phyloP scores from a whole-genome alignment of 208 protist species.

The Trichomonas gallinae region DNA sequence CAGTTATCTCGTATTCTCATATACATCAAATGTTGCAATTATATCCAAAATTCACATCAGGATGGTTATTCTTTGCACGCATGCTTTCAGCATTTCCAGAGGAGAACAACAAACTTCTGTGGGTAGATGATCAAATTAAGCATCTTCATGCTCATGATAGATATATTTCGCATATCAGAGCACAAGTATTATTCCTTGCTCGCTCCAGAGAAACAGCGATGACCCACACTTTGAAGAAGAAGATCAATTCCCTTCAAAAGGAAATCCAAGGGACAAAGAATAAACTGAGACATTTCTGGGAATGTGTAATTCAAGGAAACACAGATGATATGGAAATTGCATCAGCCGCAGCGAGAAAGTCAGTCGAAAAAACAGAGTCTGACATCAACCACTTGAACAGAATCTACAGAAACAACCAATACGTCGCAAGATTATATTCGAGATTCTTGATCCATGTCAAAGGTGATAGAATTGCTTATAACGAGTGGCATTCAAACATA shows the following conservation, averaged over 20 bases:
- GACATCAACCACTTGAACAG: background rate
- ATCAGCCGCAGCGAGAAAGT: background rate
- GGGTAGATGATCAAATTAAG: background rate
- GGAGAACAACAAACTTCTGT: background rate
- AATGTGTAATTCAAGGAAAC: constrained; percentile 20
- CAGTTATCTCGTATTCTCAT: background rate
- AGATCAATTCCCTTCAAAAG: background rate
- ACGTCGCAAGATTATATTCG: background rate
- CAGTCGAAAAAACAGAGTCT: background rate
- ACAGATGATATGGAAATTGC: background rate
- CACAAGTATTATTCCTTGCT: background rate
- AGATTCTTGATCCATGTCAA: constrained; percentile 1
- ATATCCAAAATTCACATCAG: background rate
- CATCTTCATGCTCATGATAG: background rate
- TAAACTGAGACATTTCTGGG: background rate
- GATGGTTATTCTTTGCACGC: background rate
- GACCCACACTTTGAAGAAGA: background rate
- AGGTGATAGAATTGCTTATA: background rate
- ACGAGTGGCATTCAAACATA: background rate
- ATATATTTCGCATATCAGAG: background rate
- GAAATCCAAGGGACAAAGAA: background rate
- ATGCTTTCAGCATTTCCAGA: background rate
- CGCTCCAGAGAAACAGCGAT: background rate
- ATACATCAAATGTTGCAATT: background rate
- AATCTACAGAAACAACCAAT: background rate